A percentile compares a stretch with the other conserved stretches of the same genome.
Conservation (phyloP, 495 filamentous ascomycete species). For the Daldinia caldariorum region DNA sequence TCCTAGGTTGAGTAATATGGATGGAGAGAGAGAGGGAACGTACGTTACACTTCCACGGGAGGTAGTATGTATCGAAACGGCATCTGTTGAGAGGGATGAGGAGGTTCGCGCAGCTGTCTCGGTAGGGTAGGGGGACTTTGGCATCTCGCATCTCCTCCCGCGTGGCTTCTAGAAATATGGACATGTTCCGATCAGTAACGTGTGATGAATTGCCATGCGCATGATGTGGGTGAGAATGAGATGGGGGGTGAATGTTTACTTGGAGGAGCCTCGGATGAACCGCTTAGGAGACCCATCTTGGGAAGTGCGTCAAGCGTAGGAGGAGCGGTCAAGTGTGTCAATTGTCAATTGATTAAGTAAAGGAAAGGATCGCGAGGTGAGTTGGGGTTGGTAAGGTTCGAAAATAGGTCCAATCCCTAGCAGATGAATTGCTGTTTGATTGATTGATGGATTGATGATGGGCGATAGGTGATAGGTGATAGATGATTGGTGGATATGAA, state of each 20-base stretch:
- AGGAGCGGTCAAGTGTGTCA: background rate
- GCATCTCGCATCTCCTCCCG: slow-evolving; percentile 93
- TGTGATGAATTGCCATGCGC: background rate
- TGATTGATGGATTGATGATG: background rate
- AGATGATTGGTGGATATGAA: too few relatives aligned
- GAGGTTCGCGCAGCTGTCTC: slow-evolving; percentile 93
- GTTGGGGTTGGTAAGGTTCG: slow-evolving; percentile 12
- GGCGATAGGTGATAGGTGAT: background rate
- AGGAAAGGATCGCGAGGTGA: slow-evolving; percentile 1
- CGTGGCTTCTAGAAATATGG: slow-evolving; percentile 78
- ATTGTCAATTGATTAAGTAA: slow-evolving; percentile 17
- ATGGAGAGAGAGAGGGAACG: slow-evolving; percentile 11
- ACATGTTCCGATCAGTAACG: slow-evolving; percentile 8
- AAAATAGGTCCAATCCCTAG: background rate
- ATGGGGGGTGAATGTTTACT: slow-evolving; percentile 44
- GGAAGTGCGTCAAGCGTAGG: slow-evolving; percentile 35
- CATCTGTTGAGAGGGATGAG: slow-evolving; percentile 95
- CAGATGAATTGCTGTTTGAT: background rate
- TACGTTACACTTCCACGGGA: slow-evolving; percentile 99
- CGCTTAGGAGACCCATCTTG: slow-evolving; percentile 50
- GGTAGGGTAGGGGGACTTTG: slow-evolving; percentile 85
- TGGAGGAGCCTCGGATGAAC: slow-evolving; percentile 49
- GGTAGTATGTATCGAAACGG: slow-evolving; percentile 88
- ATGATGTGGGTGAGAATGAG: background rate
- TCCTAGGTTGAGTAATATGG: background rate